Evolutionary conservation across 495 filamentous ascomycete genomes (phyloP).

Genomic region (Copromyces sp.): DNA sequence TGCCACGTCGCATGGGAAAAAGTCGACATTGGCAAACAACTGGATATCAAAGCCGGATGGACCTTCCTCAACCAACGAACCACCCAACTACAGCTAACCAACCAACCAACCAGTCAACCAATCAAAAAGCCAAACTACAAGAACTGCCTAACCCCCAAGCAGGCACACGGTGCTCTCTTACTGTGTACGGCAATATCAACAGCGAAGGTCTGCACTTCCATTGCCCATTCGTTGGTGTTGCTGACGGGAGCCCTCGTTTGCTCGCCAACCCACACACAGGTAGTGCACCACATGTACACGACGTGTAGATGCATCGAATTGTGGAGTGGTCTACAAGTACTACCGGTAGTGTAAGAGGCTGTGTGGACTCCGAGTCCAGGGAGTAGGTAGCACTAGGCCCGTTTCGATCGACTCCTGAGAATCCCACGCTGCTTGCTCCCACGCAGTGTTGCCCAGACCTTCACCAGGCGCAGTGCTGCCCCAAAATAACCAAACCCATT

Average conservation of each 20-base stretch:
- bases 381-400: slow-evolving; percentile 12
- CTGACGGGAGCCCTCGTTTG: neutral
- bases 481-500: neutral
- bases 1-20: neutral
- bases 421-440: slow-evolving; percentile 6
- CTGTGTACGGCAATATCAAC: neutral
- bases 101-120: neutral
- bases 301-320: too few relatives aligned
- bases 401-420: slow-evolving; percentile 23
- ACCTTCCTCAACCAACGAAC: neutral
- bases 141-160: neutral
- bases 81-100: neutral
- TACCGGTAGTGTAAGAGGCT: neutral
- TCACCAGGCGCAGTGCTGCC: neutral
- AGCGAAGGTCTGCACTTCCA: neutral
- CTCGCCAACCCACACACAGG: neutral
- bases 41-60: neutral
- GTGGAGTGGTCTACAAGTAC: too few relatives aligned
- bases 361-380: neutral
- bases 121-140: neutral
- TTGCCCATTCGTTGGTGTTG: neutral
- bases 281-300: neutral
- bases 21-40: neutral
- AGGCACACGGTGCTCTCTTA: neutral
- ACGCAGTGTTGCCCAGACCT: neutral